Percentiles rank a stretch among this genome's conserved stretches.
phyloP scores from a whole-genome alignment of 768 basidiomycete genomes.

The Cyclocybe cylindracea region DNA sequence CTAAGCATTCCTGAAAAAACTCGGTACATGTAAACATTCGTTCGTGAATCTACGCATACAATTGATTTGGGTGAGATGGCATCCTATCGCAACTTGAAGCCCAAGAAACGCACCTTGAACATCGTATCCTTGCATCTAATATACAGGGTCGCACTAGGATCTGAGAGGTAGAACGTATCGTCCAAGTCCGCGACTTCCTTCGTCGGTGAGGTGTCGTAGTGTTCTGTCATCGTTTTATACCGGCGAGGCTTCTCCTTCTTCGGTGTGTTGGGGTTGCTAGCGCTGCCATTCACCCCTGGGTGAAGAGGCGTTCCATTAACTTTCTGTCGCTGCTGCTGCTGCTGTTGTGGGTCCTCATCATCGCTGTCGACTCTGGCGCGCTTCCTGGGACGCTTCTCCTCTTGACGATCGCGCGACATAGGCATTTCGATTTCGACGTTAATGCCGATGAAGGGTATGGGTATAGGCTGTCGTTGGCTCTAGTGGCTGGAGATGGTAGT shows the following conservation, averaged over 20 bases:
- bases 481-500: too few species aligned
- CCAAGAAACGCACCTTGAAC: conserved; percentile 45
- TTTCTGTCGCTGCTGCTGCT: too few species aligned
- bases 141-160: conserved; percentile 30
- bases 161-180: too few species aligned
- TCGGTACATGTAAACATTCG: conserved; percentile 17
- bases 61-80: background rate
- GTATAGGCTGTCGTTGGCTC: too few species aligned
- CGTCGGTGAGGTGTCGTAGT: too few species aligned
- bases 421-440: conserved; percentile 29
- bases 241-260: too few species aligned
- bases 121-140: conserved; percentile 40
- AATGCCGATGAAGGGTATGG: conserved; percentile 25
- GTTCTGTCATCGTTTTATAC: too few species aligned
- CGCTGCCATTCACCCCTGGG: too few species aligned
- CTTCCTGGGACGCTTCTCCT: conserved; percentile 22
- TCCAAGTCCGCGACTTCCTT: too few species aligned
- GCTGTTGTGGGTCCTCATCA: conserved; percentile 11
- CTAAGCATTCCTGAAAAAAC: conserved; percentile 7
- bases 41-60: conserved; percentile 21
- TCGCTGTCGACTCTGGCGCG: conserved; percentile 24
- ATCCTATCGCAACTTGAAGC: background rate
- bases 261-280: too few species aligned
- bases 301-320: too few species aligned
- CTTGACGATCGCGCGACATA: conserved; percentile 28